Percentiles rank a stretch among this genome's conserved stretches.
Conservation (phyloP, 2,329 filamentous ascomycete species). For the Drechslerella dactyloides region DNA sequence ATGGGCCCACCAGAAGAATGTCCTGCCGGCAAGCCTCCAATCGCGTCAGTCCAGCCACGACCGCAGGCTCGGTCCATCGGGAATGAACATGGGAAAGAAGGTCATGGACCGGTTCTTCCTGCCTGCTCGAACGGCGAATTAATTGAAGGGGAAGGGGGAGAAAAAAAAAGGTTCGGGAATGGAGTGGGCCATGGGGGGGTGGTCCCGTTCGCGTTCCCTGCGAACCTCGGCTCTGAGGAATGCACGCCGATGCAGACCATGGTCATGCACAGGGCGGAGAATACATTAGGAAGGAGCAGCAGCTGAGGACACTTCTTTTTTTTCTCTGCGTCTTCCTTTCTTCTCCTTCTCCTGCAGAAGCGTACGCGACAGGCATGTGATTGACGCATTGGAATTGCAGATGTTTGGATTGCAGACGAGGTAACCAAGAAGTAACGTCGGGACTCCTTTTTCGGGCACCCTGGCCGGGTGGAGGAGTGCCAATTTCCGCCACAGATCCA, state of each 20-base stretch:
- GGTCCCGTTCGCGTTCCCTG: background rate
- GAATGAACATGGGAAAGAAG: no score
- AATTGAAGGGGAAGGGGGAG: background rate
- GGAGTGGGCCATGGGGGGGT: no score
- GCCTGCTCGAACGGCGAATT: background rate
- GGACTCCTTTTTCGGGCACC: background rate
- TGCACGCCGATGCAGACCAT: background rate
- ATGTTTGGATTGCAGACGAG: background rate
- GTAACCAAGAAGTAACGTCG: background rate
- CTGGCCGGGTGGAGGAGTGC: background rate
- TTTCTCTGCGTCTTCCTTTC: background rate
- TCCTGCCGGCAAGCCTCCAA: no score
- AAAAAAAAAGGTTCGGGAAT: background rate
- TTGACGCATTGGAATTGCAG: background rate
- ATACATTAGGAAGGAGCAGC: conserved; percentile 1
- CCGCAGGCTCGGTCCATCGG: no score
- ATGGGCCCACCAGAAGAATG: no score
- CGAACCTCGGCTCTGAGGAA: conserved; percentile 7
- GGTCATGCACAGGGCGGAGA: background rate
- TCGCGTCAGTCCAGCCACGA: no score
- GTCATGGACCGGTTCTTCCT: no score
- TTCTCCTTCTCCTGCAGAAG: background rate
- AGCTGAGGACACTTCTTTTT: conserved; percentile 1
- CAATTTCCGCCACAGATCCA: conserved; percentile 7
- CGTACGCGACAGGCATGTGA: background rate